Base-by-base conservation (phyloP, 139 green algal species). In the Chlamydomonas sphaeroides region DNA sequence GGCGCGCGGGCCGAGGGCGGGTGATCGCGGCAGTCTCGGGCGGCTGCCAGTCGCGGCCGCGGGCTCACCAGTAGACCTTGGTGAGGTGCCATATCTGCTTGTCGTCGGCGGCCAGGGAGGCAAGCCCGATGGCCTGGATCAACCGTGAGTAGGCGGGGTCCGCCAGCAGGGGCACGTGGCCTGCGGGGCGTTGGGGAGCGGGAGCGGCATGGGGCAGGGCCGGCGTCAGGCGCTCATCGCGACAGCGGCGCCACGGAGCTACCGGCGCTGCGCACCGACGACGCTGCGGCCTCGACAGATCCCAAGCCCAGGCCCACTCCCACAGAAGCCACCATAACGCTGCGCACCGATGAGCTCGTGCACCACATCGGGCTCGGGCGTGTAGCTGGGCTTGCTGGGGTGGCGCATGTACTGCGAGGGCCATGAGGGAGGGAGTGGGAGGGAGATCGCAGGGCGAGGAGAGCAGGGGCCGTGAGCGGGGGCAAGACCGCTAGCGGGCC, bases 81-180 rank as follows among this genome's bases (percentile, higher is more conserved):
- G 92, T 97, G 20, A 98, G 89, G 84, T 97, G 94, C 95, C 95
- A 98, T 61, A 98, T 95, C 74, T 92, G 82, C 79, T 95, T 95
- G 48, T 98, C 94, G 68, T 94, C 86, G 2, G 94, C 96, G 0
- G 88, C 91, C 71, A 98, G 89, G 7, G 90, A 96, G 15, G 96
- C 96, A 32, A 92, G 26, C 0, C 96, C 96, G 68, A 98, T 98
- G 35, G 88, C 84, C 41, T 98, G 90, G 28, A 94, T 90, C 69
- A 98, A 82, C 20, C 93, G 86, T 1, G 90, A 91, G 89, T 93
- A 98, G 10, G 77, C 83, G 14, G 88, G 88, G 80, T 97, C 90
- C 6, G 93, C 92, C 65, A 98, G 92, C 93, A 98, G 96, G 21
- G 94, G 91, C 51, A 98, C 90, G 78, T 98, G 96, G 48, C 96